Conservation (phyloP, 1,284 basidiomycete genomes). For the Ceratobasidium sp. region DNA sequence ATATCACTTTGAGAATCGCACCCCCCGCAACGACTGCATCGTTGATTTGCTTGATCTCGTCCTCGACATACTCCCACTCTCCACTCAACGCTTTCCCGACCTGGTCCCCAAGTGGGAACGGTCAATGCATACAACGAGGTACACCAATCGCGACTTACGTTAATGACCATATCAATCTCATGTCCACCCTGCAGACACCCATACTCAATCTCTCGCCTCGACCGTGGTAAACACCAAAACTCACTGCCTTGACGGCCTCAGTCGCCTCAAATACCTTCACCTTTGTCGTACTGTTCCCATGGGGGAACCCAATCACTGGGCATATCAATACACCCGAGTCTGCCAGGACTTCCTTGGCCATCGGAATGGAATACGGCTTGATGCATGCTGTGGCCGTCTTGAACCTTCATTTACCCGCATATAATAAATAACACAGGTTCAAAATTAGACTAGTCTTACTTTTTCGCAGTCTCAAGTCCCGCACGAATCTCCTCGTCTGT, state of each 20-base stretch:
- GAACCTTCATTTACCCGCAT: conserved; percentile 34
- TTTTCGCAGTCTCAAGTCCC: conserved; percentile 43
- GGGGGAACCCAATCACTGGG: conserved; percentile 46
- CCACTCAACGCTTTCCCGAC: conserved; percentile 45
- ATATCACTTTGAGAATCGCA: conserved; percentile 47
- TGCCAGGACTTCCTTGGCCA: conserved; percentile 43
- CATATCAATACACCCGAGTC: conserved; percentile 44
- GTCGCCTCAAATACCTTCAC: conserved; percentile 43
- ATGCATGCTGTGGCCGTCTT: conserved; percentile 46
- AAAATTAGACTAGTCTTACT: conserved; percentile 18
- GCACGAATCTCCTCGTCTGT: conserved; percentile 45
- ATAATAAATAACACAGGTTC: conserved; percentile 7
- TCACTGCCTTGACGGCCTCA: conserved; percentile 41
- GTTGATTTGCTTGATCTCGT: conserved; percentile 46
- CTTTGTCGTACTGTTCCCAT: conserved; percentile 45
- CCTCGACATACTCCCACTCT: conserved; percentile 46
- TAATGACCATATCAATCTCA: conserved; percentile 47
- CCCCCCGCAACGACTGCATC: conserved; percentile 44
- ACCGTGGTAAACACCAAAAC: conserved; percentile 1
- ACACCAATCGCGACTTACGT: conserved; percentile 20
- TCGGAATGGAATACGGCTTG: conserved; percentile 45
- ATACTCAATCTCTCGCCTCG: not conserved
- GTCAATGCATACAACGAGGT: not conserved
- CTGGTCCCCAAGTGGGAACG: not conserved
- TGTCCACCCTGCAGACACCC: conserved; percentile 40